These are phyloP conservation scores for Cyclocybe aegerita DNA, from an alignment of 768 basidiomycete genomes.

Conservation along the genomic window DNA sequence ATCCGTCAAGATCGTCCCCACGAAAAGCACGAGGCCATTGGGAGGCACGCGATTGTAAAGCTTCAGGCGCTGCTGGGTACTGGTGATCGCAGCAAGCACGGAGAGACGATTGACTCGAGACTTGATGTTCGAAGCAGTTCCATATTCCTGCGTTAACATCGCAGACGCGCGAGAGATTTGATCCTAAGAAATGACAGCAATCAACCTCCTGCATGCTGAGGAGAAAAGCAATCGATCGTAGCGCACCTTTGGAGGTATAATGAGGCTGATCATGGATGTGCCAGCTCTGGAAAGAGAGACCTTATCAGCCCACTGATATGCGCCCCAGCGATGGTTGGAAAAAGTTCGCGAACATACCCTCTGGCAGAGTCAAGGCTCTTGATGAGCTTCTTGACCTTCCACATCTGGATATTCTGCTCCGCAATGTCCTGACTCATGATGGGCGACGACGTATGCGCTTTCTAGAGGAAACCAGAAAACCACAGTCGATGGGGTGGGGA, in stretches of 20 bases:
- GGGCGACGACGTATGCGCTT: conserved; percentile 35
- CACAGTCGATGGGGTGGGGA: conserved; percentile 23
- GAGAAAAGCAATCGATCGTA: conserved; percentile 12
- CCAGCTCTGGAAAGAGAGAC: conserved; percentile 60
- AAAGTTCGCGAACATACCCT: conserved; percentile 57
- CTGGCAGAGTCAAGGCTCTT: conserved; percentile 94
- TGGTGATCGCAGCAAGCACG: conserved; percentile 96
- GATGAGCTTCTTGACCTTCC: conserved; percentile 99
- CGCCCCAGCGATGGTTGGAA: background rate
- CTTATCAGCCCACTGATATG: conserved; percentile 22
- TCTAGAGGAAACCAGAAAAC: conserved; percentile 26
- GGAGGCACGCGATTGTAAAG: conserved; percentile 95
- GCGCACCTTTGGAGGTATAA: conserved; percentile 88
- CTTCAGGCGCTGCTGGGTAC: conserved; percentile 96
- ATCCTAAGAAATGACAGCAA: conserved; percentile 37
- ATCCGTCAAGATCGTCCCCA: conserved; percentile 96
- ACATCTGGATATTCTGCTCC: conserved; percentile 96
- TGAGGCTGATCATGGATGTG: conserved; percentile 98
- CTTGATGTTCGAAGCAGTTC: conserved; percentile 99
- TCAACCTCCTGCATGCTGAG: conserved; percentile 5
- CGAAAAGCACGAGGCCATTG: conserved; percentile 96
- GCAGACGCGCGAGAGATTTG: conserved; percentile 93
- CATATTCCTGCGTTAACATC: conserved; percentile 98
- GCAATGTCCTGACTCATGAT: conserved; percentile 82
- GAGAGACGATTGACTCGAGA: conserved; percentile 97